Percentiles rank a stretch among this genome's conserved stretches.
Conservation (phyloP, 2,329 filamentous ascomycete genomes). For the Fusarium vanettenii region DNA sequence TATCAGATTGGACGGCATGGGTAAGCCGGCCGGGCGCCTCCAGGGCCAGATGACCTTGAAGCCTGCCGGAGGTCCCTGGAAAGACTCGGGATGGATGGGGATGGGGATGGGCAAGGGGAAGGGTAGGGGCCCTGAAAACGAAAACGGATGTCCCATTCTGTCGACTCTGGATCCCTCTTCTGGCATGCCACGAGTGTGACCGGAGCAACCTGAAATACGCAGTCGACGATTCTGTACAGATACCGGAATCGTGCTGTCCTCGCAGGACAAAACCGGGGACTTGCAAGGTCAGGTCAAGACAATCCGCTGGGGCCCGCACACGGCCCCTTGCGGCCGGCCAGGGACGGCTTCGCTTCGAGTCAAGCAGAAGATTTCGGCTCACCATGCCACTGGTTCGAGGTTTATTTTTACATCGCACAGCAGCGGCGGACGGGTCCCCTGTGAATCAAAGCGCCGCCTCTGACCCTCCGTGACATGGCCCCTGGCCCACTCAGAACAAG, state of each 20-base stretch:
- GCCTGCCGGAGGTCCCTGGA: not conserved
- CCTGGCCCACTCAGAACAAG: constrained; percentile 29
- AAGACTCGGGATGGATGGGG: not conserved
- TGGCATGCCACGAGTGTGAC: constrained; percentile 6
- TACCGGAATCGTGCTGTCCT: constrained; percentile 22
- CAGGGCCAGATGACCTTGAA: constrained; percentile 36
- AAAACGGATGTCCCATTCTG: not conserved
- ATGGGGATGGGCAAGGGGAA: not conserved
- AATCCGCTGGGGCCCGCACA: constrained; percentile 21
- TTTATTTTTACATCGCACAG: constrained; percentile 45
- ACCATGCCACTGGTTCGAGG: constrained; percentile 30
- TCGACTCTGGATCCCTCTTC: not conserved
- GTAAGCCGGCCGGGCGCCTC: constrained; percentile 29
- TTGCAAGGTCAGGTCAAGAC: not conserved
- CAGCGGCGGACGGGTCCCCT: constrained; percentile 32
- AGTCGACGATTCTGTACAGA: not conserved
- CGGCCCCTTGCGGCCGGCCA: constrained; percentile 39
- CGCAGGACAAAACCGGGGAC: constrained; percentile 16
- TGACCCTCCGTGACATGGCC: constrained; percentile 31
- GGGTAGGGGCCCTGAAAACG: not conserved
- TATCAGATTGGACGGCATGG: constrained; percentile 28
- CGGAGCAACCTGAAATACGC: constrained; percentile 18
- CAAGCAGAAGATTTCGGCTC: constrained; percentile 34
- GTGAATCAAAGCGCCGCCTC: constrained; percentile 39
- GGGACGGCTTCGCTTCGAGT: constrained; percentile 41